A percentile compares a stretch with the other conserved stretches of the same genome.
Conservation (phyloP, 768 basidiomycete genomes). For the Boletus subparvulus region DNA sequence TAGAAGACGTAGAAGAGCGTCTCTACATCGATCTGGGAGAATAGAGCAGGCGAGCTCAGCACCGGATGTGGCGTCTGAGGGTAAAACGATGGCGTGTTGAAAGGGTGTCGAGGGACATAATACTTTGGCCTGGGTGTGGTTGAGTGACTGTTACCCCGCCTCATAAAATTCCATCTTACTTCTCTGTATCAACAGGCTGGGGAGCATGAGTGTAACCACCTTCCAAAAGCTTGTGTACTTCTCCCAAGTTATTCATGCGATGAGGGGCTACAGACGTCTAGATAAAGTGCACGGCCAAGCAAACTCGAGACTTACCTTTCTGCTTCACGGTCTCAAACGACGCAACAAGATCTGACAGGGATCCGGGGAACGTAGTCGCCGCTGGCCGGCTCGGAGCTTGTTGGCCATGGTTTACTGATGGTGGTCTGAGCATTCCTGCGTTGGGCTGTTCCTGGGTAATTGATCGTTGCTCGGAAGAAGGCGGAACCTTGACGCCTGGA, state of each 20-base stretch:
- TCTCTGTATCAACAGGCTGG: constrained; percentile 92
- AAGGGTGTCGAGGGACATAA: constrained; percentile 92
- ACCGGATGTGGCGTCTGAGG: constrained; percentile 84
- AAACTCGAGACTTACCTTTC: constrained; percentile 62
- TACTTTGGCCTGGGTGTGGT: constrained; percentile 79
- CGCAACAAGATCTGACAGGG: constrained; percentile 86
- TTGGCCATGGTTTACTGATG: constrained; percentile 51
- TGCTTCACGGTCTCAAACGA: constrained; percentile 97
- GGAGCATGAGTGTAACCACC: constrained; percentile 87
- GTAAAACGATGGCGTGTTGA: constrained; percentile 89
- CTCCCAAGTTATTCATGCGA: constrained; percentile 83
- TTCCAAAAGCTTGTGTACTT: constrained; percentile 91
- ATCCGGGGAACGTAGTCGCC: constrained; percentile 69
- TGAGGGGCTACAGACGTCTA: constrained; percentile 52
- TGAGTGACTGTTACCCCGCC: constrained; percentile 5
- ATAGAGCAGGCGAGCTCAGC: constrained; percentile 80
- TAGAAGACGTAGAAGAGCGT: constrained; percentile 99
- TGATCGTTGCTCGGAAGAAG: constrained; percentile 41
- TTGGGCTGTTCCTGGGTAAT: constrained; percentile 33
- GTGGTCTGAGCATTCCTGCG: constrained; percentile 49
- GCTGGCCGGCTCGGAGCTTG: constrained; percentile 40
- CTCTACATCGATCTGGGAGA: constrained; percentile 91
- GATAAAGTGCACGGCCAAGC: not conserved
- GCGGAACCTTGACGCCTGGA: constrained; percentile 63
- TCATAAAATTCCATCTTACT: constrained; percentile 56